Evolutionary conservation across 2,329 filamentous ascomycete species (phyloP).

Genomic region (Penicillium sclerotiorum): DNA sequence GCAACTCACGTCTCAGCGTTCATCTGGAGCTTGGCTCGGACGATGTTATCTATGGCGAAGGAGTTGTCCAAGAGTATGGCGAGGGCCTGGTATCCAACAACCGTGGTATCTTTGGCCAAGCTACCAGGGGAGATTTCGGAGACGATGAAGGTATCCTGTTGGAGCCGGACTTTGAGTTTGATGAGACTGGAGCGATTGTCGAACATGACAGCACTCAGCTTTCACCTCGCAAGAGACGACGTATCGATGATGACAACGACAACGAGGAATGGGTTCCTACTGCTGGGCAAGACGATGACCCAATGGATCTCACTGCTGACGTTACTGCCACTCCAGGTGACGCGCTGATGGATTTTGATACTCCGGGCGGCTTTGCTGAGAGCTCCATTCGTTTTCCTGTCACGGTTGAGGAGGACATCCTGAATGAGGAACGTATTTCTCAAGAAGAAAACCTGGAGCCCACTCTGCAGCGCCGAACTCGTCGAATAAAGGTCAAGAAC

Average conservation of each 20-base stretch:
- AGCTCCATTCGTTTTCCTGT: neutral
- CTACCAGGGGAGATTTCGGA: constrained; percentile 27
- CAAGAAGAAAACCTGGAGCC: neutral
- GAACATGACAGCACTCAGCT: constrained; percentile 40
- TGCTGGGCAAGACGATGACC: neutral
- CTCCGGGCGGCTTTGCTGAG: neutral
- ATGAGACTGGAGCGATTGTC: constrained; percentile 62
- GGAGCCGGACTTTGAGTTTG: constrained; percentile 63
- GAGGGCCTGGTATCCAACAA: constrained; percentile 45
- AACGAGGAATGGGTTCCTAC: neutral
- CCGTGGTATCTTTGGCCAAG: constrained; percentile 30
- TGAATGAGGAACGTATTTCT: neutral
- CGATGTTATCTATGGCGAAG: constrained; percentile 42
- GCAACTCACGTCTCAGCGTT: constrained; percentile 29
- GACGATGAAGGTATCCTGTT: constrained; percentile 51
- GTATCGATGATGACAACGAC: neutral
- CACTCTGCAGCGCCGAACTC: neutral
- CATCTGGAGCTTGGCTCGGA: constrained; percentile 55
- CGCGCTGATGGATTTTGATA: neutral
- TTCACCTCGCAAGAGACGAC: constrained; percentile 18
- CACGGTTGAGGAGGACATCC: neutral
- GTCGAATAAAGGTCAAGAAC: constrained; percentile 35
- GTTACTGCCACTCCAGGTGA: too few species aligned
- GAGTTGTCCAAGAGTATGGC: constrained; percentile 44
- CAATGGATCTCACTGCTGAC: neutral